Base-by-base conservation (phyloP, 1,284 basidiomycete species). In the Moesziomyces globuligerus region DNA sequence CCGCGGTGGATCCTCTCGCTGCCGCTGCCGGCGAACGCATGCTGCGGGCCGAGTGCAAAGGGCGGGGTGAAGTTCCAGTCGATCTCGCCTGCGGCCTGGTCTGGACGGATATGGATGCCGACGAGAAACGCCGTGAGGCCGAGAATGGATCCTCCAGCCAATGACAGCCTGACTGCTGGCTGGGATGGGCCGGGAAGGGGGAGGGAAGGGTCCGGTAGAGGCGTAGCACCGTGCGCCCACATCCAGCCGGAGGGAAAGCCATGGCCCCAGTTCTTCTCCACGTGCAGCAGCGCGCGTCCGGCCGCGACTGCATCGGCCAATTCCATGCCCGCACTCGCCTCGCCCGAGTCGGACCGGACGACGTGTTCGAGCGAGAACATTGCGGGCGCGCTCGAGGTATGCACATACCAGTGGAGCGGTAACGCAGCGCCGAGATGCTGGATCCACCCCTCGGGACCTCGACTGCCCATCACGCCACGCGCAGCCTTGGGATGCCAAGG, bases 211-310 rank as follows among this genome's bases (percentile, higher is more conserved):
- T 57, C 53, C 26, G 49, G 43, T 4, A 69, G 32, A 3, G 66
- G 36, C 1, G 59, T 48, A 2, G 66, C 40, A 4, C 28, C 66
- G 20, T 72, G 62, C 8, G 8, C 23, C 69, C 69, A 72, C 43
- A 66, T 57, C 69, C 62, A 72, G 3, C 69, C 69, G 5, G 49
- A 40, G 0, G 69, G 69, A 36, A 72, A 72, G 11, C 50, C 42
- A 20, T 72, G 62, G 7, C 69, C 69, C 58, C 62, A 66, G 29
- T 72, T 72, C 42, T 67, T 72, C 26, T 72, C 69, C 4, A 58
- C 21, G 40, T 67, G 69, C 18, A 67, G 3, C 28, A 45, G 34
- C 1, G 40, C 69, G 21, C 47, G 17, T 4, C 69, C 69, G 2
- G 69, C 56, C 15, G 69, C 58, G 8, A 62, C 42, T 3, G 51